Percentiles rank a stretch among this genome's conserved stretches.
phyloP scores from a whole-genome alignment of 148 eudicot species.

The Heliosperma pusillum region DNA sequence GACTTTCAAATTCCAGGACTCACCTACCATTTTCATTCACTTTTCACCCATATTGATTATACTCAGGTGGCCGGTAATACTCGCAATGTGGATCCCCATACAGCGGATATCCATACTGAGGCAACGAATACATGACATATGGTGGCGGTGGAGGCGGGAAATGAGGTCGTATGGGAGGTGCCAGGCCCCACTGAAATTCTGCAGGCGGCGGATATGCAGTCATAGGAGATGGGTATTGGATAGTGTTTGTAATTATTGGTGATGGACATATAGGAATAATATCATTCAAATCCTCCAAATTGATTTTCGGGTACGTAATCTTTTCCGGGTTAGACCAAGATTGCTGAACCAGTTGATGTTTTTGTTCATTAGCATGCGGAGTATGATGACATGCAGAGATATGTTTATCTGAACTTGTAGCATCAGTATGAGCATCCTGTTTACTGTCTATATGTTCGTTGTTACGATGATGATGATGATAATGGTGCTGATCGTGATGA shows the following conservation, averaged over 20 bases:
- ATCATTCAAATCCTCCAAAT: not conserved
- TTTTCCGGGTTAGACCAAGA: not conserved
- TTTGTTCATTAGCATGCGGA: too few relatives aligned
- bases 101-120: conserved; percentile 13
- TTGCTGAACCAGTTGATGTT: not conserved
- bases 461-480: not conserved
- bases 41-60: not conserved
- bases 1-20: not conserved
- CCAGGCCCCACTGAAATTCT: conserved; percentile 9
- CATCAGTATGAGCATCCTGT: not conserved
- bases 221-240: not conserved
- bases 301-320: conserved; percentile 27
- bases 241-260: not conserved
- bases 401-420: not conserved
- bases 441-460: not conserved
- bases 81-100: conserved; percentile 27
- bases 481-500: not conserved
- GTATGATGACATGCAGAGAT: not conserved
- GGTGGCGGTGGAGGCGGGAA: conserved; percentile 16
- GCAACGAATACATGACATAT: conserved; percentile 1
- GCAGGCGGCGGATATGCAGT: conserved; percentile 13
- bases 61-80: conserved; percentile 15
- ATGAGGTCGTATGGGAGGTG: not conserved
- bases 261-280: not conserved
- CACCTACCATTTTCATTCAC: not conserved